Percentiles rank a stretch among this genome's conserved stretches.
phyloP scores from a whole-genome alignment of 495 filamentous ascomycete species.

The Talaromyces trachyspermus region DNA sequence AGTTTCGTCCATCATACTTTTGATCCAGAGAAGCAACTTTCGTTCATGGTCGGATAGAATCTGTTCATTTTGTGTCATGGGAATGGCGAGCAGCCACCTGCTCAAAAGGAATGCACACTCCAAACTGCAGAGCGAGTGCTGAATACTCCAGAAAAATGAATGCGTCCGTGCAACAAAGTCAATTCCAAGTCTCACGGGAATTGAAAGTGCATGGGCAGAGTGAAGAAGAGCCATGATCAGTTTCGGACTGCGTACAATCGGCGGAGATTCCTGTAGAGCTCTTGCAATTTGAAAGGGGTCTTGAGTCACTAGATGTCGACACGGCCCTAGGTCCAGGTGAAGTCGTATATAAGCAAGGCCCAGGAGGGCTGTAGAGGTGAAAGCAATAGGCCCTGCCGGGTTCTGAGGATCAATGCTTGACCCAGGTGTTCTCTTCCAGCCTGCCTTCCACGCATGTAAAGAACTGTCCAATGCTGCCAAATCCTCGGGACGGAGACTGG shows the following conservation, averaged over 20 bases:
- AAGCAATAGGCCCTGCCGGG: conserved; percentile 46
- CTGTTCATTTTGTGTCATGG: conserved; percentile 37
- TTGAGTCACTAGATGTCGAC: conserved; percentile 40
- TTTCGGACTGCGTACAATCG: conserved; percentile 37
- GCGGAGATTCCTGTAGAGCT: conserved; percentile 32
- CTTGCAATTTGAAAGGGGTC: conserved; percentile 37
- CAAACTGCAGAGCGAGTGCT: conserved; percentile 48
- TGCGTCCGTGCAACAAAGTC: conserved; percentile 45
- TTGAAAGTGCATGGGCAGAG: conserved; percentile 46
- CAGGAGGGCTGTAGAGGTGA: conserved; percentile 47
- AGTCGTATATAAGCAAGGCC: conserved; percentile 47
- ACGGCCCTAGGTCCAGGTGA: conserved; percentile 40
- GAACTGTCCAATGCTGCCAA: conserved; percentile 34
- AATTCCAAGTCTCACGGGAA: conserved; percentile 46
- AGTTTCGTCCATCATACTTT: conserved; percentile 70
- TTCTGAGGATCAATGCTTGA: conserved; percentile 47
- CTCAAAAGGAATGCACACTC: conserved; percentile 48
- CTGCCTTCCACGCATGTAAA: conserved; percentile 43
- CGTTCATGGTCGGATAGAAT: conserved; percentile 50
- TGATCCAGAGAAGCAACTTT: conserved; percentile 57
- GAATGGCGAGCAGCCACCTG: conserved; percentile 46
- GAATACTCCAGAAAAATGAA: conserved; percentile 49
- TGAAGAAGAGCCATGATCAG: conserved; percentile 45
- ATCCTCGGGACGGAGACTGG: conserved; percentile 39
- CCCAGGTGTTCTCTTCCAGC: conserved; percentile 47